A percentile compares a stretch with the other conserved stretches of the same genome.
These are phyloP conservation scores for Neopestalotiopsis sp. DNA, from an alignment of 2,329 filamentous ascomycete species.

Conservation along the genomic window DNA sequence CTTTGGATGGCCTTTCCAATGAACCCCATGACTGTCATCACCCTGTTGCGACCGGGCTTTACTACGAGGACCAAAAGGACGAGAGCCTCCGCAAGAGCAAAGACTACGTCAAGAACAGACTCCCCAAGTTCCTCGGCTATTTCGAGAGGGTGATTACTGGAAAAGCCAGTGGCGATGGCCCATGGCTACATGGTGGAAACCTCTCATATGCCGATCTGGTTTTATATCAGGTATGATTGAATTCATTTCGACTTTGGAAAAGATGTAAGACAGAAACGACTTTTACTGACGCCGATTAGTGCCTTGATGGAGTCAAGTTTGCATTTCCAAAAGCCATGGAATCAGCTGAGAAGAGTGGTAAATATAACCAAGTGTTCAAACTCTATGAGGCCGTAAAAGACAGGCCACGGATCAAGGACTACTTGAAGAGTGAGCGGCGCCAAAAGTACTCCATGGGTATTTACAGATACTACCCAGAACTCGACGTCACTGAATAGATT, in stretches of 20 bases:
- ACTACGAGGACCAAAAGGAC: constrained; percentile 78
- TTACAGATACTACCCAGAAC: constrained; percentile 74
- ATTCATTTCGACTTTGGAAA: neutral
- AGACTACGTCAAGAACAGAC: constrained; percentile 63
- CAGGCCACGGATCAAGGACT: constrained; percentile 68
- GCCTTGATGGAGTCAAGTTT: constrained; percentile 63
- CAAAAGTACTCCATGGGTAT: constrained; percentile 67
- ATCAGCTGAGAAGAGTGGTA: constrained; percentile 56
- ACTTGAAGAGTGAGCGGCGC: constrained; percentile 69
- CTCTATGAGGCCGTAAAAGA: constrained; percentile 68
- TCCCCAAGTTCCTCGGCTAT: constrained; percentile 76
- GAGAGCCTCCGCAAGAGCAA: constrained; percentile 63
- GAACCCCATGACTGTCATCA: constrained; percentile 81
- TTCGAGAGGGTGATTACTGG: constrained; percentile 69
- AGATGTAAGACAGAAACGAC: neutral
- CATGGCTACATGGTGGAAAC: constrained; percentile 68
- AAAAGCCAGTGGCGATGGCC: constrained; percentile 60
- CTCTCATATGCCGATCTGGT: constrained; percentile 77
- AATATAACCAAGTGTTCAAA: constrained; percentile 66
- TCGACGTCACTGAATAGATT: constrained; percentile 51
- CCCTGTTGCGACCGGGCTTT: constrained; percentile 61
- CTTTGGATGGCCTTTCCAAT: constrained; percentile 71
- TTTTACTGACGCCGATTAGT: constrained; percentile 34
- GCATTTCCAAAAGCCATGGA: constrained; percentile 73
- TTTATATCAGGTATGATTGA: constrained; percentile 67